A percentile compares a stretch with the other conserved stretches of the same genome.
phyloP scores from a whole-genome alignment of 2,329 filamentous ascomycete genomes.

The Colletotrichum sidae region DNA sequence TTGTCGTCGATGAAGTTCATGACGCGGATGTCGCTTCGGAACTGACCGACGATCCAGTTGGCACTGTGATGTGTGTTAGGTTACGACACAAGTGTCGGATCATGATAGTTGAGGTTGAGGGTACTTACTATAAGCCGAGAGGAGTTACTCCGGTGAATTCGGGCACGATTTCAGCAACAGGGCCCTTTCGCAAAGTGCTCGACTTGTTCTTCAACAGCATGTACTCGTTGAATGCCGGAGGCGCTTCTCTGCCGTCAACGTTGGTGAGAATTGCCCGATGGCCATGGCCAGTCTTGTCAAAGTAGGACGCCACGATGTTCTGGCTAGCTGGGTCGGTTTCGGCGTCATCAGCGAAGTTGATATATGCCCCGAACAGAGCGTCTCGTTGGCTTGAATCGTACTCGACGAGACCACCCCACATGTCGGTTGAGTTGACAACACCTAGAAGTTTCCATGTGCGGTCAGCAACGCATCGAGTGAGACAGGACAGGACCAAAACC shows the following conservation, averaged over 20 bases:
- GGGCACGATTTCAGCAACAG: slow-evolving; percentile 44
- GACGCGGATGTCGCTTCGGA: slow-evolving; percentile 43
- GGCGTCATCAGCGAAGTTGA: slow-evolving; percentile 44
- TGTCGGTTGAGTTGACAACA: slow-evolving; percentile 38
- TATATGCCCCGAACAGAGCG: slow-evolving; percentile 43
- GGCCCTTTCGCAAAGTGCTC: slow-evolving; percentile 40
- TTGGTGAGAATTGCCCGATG: slow-evolving; percentile 44
- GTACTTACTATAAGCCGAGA: slow-evolving; percentile 41
- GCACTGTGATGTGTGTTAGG: slow-evolving; percentile 23
- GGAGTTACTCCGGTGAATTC: slow-evolving; percentile 48
- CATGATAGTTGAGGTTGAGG: no score
- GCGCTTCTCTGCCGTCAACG: slow-evolving; percentile 39
- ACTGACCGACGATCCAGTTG: slow-evolving; percentile 49
- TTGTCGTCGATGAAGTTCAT: slow-evolving; percentile 47
- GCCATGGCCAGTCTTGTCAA: slow-evolving; percentile 31
- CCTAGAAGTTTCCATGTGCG: neutral
- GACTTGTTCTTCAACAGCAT: slow-evolving; percentile 39
- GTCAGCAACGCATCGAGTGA: no score
- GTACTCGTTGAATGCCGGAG: slow-evolving; percentile 42
- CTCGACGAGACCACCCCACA: slow-evolving; percentile 45
- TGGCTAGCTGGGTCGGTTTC: slow-evolving; percentile 43
- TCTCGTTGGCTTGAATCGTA: slow-evolving; percentile 42
- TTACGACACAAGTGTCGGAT: neutral
- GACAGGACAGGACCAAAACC: neutral
- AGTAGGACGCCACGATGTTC: slow-evolving; percentile 43